Base-by-base conservation (phyloP, 1,284 basidiomycete species). In the Trichosporon ovoides region DNA sequence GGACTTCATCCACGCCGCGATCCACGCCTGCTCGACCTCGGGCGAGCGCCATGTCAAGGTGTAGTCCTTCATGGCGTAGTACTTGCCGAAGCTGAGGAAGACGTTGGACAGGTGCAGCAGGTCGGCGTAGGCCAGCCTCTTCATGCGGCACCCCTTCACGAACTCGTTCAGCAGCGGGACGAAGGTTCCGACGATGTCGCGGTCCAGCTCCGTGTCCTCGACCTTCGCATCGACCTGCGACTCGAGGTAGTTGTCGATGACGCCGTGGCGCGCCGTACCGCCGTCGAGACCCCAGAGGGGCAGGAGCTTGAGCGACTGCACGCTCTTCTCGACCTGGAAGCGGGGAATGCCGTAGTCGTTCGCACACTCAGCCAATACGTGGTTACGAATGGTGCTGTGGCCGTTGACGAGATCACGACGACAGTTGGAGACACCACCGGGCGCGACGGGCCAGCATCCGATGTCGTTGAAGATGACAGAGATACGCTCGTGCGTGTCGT, bases 391-490 rank as follows among this genome's bases (percentile, higher is more conserved):
- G 3, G 58, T 55, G 20, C 20, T 48, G 43, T 56, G 55, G 14
- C 55, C 58, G 46, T 60, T 60, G 40, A 60, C 58, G 10, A 60
- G 51, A 20, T 60, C 58, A 11, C 58, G 58, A 13, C 58, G 58
- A 18, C 58, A 60, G 48, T 56, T 56, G 33, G 58, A 60, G 4
- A 60, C 58, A 28, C 58, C 58, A 10, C 58, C 58, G 20, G 55
- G 55, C 3, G 55, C 54, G n/a, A 53, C 36, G 14, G 58, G 58
- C 58, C 58, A 60, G 49, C 55, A 56, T 2, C 58, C 58, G 16
- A 56, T 53, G 24, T 60, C 58, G 33, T 56, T 60, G 37, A 56
- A 56, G 34, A 60, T 53, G 55, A 60, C 51, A 1, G 55, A 56
- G 40, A 60, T 49, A 24, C 50, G 55, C 19, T 60, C 58, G 19